Conservation (phyloP, 371 early-diverging fungal species). For the Apophysomyces elegans region DNA sequence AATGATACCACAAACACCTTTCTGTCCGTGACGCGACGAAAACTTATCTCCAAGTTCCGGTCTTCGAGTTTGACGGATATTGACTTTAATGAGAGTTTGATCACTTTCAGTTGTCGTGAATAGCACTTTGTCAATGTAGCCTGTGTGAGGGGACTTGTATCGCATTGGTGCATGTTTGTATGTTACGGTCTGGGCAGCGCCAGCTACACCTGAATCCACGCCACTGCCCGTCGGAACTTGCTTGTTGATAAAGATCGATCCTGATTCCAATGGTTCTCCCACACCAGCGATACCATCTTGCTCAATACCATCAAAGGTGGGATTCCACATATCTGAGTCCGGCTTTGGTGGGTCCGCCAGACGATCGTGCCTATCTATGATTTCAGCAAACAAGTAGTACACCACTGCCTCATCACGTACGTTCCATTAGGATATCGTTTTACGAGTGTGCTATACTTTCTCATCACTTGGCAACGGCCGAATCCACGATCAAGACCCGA, state of each 20-base stretch:
- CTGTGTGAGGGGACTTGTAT: slow-evolving; percentile 87
- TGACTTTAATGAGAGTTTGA: slow-evolving; percentile 93
- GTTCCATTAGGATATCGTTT: slow-evolving; percentile 87
- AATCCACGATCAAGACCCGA: slow-evolving; percentile 99
- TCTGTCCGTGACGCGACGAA: slow-evolving; percentile 99
- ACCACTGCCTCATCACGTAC: slow-evolving; percentile 22
- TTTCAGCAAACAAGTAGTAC: background rate
- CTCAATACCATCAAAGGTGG: slow-evolving; percentile 74
- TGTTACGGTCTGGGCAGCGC: slow-evolving; percentile 56
- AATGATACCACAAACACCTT: slow-evolving; percentile 99
- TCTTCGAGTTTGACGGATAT: slow-evolving; percentile 95
- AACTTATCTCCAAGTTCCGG: slow-evolving; percentile 99
- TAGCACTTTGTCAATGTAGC: slow-evolving; percentile 89
- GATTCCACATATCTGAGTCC: slow-evolving; percentile 50
- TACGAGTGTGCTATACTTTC: slow-evolving; percentile 85
- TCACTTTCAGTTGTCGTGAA: slow-evolving; percentile 95
- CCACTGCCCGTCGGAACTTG: slow-evolving; percentile 82
- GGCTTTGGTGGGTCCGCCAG: slow-evolving; percentile 76
- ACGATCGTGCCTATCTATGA: slow-evolving; percentile 73
- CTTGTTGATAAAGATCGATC: slow-evolving; percentile 85
- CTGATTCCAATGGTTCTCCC: slow-evolving; percentile 79
- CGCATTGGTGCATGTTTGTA: slow-evolving; percentile 81
- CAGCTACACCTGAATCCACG: slow-evolving; percentile 59
- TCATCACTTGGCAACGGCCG: slow-evolving; percentile 95
- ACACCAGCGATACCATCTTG: slow-evolving; percentile 90